Evolutionary conservation across 148 eudicot species (phyloP), one percentile per base, ranked within the genome.

Genomic region (Vaccinium macrocarpon): DNA sequence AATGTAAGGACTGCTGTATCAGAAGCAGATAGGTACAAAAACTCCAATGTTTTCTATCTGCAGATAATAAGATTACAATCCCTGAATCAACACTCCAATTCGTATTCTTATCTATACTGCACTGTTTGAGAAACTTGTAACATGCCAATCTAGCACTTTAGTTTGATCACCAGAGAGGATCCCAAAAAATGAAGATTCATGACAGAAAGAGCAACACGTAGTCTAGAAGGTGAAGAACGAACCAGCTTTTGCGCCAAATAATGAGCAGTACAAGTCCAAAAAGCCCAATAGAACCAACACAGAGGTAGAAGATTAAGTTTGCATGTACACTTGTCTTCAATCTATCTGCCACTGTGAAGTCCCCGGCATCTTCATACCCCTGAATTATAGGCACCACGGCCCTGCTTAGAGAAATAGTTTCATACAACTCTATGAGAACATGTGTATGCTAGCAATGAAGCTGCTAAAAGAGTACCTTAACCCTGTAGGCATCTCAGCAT

Each of bases 331-430:
- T 96, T 35, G 98, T 96, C 91, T 89, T 94, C 72, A 96, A 74
- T 91, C 97, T 91, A 85, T 92, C 99, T 29, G 87, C 82, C 86
- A 94, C 82, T 29, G 97, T 93, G 87, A 96, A 96, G 84, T 96
- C 99, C 87, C 99, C 99, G 61, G 99, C 98, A 88, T 96, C 99
- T 93, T 96, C 98, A 87, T 90, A 96, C 91, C 97, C 99, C 98
- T 96, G 98, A 89, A 96, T 85, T 86, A 94, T 91, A 90, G 99
- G 99, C 88, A 91, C 94, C 94, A 96, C 98, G 91, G 92, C 95
- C 99, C 99, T 96, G 99, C 91, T 92, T 92, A 90, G 93, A 88
- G 85, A 87, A 91, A 91, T 89, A 87, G 82, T 86, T 86, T 84
- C 86, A 86, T 82, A 87, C 38, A 86, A 90, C 87, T 32, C 81